phyloP scores from a whole-genome alignment of 768 basidiomycete species.

The Phylloporus sp. region DNA sequence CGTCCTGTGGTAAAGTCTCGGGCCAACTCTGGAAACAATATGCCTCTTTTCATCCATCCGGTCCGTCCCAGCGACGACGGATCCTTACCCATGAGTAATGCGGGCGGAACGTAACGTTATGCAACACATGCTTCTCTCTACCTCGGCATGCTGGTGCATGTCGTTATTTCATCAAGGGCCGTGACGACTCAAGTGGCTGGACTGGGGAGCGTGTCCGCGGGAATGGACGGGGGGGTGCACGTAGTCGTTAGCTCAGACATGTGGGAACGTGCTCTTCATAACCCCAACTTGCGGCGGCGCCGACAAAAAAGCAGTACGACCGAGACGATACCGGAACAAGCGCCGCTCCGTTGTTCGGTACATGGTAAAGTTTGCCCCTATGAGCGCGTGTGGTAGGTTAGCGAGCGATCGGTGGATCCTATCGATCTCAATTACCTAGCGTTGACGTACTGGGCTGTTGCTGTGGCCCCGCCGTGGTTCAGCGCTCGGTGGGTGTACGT shows the following conservation, averaged over 20 bases:
- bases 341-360: neutral
- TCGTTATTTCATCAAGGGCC: constrained; percentile 18
- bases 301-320: constrained; percentile 1
- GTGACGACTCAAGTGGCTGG: constrained; percentile 10
- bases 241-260: constrained; percentile 22
- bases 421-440: constrained; percentile 13
- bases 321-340: neutral
- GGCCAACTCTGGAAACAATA: constrained; percentile 53
- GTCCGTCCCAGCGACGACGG: constrained; percentile 12
- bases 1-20: constrained; percentile 56
- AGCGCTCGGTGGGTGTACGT: constrained; percentile 7
- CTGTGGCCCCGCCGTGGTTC: constrained; percentile 1
- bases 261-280: constrained; percentile 14
- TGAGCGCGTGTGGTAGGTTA: neutral
- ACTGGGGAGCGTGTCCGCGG: constrained; percentile 19
- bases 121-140: neutral
- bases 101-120: constrained; percentile 19
- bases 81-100: constrained; percentile 6
- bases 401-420: constrained; percentile 9
- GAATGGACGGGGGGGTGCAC: constrained; percentile 6
- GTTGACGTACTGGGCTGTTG: neutral
- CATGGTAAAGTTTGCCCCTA: constrained; percentile 11
- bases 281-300: neutral
- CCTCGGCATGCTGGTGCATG: constrained; percentile 10
- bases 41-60: constrained; percentile 51